Conservation (phyloP, 306 rosid species). For the Fragaria nilgerrensis region DNA sequence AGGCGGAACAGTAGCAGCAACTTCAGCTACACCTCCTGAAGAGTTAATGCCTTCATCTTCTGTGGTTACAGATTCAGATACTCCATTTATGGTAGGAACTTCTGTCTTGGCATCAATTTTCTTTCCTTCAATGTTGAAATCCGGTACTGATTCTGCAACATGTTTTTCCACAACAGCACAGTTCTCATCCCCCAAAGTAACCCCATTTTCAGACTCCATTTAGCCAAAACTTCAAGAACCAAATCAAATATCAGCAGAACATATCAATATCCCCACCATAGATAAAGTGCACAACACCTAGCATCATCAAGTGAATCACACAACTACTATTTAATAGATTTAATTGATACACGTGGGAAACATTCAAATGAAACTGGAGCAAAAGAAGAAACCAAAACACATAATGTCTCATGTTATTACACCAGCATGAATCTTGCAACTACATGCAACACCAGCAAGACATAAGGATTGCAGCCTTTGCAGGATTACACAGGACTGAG, state of each 20-base stretch:
- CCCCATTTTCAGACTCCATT: conserved; percentile 76
- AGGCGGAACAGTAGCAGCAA: conserved; percentile 41
- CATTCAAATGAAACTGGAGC: not conserved
- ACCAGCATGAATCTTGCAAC: not conserved
- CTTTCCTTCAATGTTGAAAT: conserved; percentile 34
- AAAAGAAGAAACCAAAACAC: not conserved
- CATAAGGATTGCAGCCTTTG: not conserved
- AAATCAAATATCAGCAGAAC: not conserved
- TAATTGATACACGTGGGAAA: not conserved
- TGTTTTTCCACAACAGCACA: conserved; percentile 48
- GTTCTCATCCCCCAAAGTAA: conserved; percentile 67
- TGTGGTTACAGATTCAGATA: conserved; percentile 36
- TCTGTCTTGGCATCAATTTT: conserved; percentile 35
- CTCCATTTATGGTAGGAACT: conserved; percentile 39
- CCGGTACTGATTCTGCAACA: conserved; percentile 28
- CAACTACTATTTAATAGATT: not conserved
- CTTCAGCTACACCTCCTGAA: conserved; percentile 36
- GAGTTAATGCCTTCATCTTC: conserved; percentile 40
- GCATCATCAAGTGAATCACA: not conserved
- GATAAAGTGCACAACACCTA: not conserved
- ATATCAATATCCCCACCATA: not conserved
- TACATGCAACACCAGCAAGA: conserved; percentile 7
- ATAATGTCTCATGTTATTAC: not conserved
- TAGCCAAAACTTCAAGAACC: conserved; percentile 17
- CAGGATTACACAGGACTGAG: conserved; percentile 6